These are phyloP conservation scores for Acacia acuminata DNA, from an alignment of 306 rosid species.

Conservation along the genomic window DNA sequence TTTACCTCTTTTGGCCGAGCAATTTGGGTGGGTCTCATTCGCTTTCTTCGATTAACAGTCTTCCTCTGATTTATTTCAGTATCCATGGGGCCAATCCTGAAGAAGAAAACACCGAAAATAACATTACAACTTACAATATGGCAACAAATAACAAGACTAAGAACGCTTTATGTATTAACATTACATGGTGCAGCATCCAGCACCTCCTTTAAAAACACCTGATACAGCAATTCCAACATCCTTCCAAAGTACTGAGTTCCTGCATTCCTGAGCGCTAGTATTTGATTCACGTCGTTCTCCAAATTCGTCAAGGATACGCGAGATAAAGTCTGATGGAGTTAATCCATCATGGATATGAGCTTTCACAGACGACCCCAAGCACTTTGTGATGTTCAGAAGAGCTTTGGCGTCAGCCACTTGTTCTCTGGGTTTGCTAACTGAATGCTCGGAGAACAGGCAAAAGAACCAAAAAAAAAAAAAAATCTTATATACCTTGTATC, in stretches of 20 bases:
- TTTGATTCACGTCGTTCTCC: slow-evolving; percentile 32
- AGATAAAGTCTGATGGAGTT: slow-evolving; percentile 45
- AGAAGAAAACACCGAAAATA: slow-evolving; percentile 27
- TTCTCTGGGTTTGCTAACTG: slow-evolving; percentile 52
- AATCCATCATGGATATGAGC: slow-evolving; percentile 25
- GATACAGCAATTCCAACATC: slow-evolving; percentile 47
- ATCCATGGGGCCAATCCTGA: slow-evolving; percentile 49
- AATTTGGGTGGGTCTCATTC: slow-evolving; percentile 22
- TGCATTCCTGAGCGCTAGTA: slow-evolving; percentile 19
- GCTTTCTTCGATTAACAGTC: slow-evolving; percentile 29
- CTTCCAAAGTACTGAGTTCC: slow-evolving; percentile 46
- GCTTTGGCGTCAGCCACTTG: slow-evolving; percentile 56
- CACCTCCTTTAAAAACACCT: slow-evolving; percentile 25
- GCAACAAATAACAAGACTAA: slow-evolving; percentile 3
- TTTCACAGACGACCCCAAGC: slow-evolving; percentile 39
- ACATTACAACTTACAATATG: background rate
- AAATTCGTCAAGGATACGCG: slow-evolving; percentile 31
- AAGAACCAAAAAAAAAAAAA: background rate
- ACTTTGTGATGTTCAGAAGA: slow-evolving; percentile 41
- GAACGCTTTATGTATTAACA: slow-evolving; percentile 14
- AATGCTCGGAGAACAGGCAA: slow-evolving; percentile 3
- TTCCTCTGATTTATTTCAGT: slow-evolving; percentile 24
- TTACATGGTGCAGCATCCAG: slow-evolving; percentile 49
- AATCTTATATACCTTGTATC: background rate
- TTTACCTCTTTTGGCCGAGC: slow-evolving; percentile 43